Percentiles rank a stretch among this genome's conserved stretches.
Evolutionary conservation across 2,329 filamentous ascomycete genomes (phyloP).

Genomic region (Fusarium sterilihyphosum): DNA sequence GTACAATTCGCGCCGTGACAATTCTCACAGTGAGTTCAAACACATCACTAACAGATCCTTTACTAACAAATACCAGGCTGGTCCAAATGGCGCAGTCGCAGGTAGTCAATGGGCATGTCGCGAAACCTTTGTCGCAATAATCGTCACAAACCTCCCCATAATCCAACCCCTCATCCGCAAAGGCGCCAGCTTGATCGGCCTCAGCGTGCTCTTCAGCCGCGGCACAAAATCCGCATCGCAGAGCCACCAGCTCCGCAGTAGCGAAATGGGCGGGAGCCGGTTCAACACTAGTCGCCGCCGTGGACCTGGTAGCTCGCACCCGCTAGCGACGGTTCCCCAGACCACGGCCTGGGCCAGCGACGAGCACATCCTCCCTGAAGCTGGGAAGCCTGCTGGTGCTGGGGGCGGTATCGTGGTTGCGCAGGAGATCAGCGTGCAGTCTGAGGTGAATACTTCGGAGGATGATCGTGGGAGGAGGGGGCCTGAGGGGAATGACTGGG

Average conservation of each 20-base stretch:
- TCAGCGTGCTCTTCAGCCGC: constrained; percentile 32
- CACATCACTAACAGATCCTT: fast-evolving
- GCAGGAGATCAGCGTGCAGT: constrained; percentile 34
- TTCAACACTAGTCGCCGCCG: constrained; percentile 24
- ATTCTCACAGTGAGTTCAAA: constrained; percentile 16
- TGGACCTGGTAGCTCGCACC: constrained; percentile 1
- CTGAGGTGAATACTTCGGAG: constrained; percentile 6
- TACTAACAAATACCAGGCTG: constrained; percentile 13
- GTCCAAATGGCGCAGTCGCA: constrained; percentile 28
- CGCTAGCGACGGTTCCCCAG: constrained; percentile 15
- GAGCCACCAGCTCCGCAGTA: constrained; percentile 35
- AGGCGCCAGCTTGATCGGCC: constrained; percentile 32
- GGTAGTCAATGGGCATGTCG: constrained; percentile 48
- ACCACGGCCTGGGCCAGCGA: constrained; percentile 35
- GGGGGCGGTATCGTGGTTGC: constrained; percentile 30
- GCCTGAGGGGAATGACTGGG: constrained; percentile 29
- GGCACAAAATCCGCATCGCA: constrained; percentile 29
- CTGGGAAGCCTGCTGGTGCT: background rate
- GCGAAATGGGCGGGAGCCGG: constrained; percentile 16
- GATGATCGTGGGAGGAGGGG: background rate
- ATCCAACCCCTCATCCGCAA: constrained; percentile 34
- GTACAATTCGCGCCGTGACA: constrained; percentile 34
- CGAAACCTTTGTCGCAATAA: constrained; percentile 52
- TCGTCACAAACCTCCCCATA: constrained; percentile 49
- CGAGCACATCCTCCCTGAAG: constrained; percentile 32